These are phyloP conservation scores for Oidiodendron maius DNA, from an alignment of 495 filamentous ascomycete genomes.

Conservation along the genomic window DNA sequence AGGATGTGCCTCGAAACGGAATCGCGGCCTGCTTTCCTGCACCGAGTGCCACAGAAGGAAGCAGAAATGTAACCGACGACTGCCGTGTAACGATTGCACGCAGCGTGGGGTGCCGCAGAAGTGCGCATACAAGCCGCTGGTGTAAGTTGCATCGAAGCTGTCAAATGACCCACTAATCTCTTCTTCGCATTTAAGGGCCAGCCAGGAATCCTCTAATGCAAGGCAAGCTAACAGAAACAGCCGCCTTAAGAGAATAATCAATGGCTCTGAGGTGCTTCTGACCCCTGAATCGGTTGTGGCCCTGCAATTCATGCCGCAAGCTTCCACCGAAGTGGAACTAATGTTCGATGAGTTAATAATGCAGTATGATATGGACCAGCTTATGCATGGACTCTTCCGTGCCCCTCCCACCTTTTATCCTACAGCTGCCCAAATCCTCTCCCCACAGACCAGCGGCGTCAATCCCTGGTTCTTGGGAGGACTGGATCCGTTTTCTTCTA, in stretches of 20 bases:
- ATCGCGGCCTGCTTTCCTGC: background rate
- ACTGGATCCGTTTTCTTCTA: conserved; percentile 5
- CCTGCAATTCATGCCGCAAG: background rate
- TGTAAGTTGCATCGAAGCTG: background rate
- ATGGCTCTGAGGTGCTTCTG: conserved; percentile 6
- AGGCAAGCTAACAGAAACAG: background rate
- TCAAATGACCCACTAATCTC: background rate
- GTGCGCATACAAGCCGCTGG: background rate
- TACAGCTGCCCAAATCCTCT: background rate
- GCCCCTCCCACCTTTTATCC: too few relatives aligned
- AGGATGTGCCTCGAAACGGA: background rate
- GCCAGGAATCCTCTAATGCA: background rate
- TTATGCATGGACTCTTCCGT: too few relatives aligned
- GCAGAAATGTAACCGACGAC: background rate
- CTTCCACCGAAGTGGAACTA: background rate
- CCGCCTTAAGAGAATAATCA: conserved; percentile 7
- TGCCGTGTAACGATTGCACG: background rate
- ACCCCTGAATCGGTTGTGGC: conserved; percentile 10
- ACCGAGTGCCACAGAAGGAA: conserved; percentile 1
- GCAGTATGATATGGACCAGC: too few relatives aligned
- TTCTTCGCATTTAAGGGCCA: background rate
- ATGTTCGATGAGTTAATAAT: background rate
- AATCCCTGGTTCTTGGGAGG: background rate
- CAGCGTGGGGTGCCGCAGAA: background rate
- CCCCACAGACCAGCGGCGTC: too few relatives aligned